phyloP scores from a whole-genome alignment of 169 alveolate species.

The Eimeria brunetti region DNA sequence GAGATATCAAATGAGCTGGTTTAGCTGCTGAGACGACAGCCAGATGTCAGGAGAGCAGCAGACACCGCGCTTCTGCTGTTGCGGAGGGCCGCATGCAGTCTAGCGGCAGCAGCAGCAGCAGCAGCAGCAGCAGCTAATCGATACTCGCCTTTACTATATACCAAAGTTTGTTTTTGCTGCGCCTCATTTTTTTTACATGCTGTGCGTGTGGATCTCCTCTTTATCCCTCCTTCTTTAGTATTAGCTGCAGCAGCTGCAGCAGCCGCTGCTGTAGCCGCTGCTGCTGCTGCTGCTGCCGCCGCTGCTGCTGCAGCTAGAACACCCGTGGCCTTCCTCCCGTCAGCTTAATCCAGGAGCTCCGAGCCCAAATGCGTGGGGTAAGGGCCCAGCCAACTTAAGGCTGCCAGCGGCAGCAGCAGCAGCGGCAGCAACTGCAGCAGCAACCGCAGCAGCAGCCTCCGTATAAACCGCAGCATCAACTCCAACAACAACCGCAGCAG shows the following conservation, averaged over 20 bases:
- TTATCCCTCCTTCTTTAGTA: neutral
- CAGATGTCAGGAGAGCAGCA: constrained; percentile 1
- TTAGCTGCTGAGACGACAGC: neutral
- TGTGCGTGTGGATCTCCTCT: neutral
- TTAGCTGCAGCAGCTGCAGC: neutral
- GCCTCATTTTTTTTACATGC: neutral
- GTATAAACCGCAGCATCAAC: neutral
- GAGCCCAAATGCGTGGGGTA: neutral
- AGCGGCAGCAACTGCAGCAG: constrained; percentile 3
- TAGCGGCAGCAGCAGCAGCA: constrained; percentile 18
- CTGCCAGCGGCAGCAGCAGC: constrained; percentile 16
- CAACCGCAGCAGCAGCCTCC: neutral
- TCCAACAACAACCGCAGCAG: constrained; percentile 7
- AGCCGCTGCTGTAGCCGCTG: neutral
- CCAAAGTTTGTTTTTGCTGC: neutral
- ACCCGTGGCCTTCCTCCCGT: neutral
- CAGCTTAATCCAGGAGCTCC: neutral
- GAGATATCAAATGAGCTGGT: neutral
- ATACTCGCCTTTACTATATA: neutral
- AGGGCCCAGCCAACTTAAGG: neutral
- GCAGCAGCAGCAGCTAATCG: constrained; percentile 33
- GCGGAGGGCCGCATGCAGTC: neutral
- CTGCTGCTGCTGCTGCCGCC: neutral
- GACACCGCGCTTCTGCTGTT: neutral
- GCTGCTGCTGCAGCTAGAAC: neutral